phyloP scores from a whole-genome alignment of 305 asterid species.

The Salvia sclarea region DNA sequence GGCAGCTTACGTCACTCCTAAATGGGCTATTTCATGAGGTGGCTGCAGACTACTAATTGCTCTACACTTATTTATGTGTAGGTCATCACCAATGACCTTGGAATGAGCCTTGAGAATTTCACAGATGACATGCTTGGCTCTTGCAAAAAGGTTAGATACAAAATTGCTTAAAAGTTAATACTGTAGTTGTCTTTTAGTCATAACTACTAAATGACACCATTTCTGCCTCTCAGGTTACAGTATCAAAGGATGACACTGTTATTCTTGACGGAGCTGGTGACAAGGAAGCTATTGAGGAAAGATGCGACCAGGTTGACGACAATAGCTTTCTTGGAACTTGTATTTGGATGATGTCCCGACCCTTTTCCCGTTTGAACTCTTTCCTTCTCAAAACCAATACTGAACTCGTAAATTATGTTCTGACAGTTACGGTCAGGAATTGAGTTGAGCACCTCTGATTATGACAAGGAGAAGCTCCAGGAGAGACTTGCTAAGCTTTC shows the following conservation, averaged over 20 bases:
- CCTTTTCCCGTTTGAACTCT: background rate
- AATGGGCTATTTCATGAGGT: background rate
- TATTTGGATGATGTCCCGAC: background rate
- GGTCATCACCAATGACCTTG: constrained; percentile 14
- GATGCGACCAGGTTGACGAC: constrained; percentile 75
- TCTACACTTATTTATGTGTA: constrained; percentile 2
- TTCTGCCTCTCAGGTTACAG: constrained; percentile 45
- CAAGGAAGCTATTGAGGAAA: constrained; percentile 66
- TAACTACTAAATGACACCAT: background rate
- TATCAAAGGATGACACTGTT: constrained; percentile 25
- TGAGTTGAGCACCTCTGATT: constrained; percentile 62
- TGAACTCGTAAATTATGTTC: constrained; percentile 2
- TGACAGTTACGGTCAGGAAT: constrained; percentile 69
- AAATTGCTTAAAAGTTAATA: no score
- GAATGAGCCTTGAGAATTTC: constrained; percentile 11
- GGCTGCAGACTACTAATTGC: background rate
- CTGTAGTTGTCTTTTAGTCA: constrained; percentile 2
- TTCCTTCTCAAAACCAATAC: background rate
- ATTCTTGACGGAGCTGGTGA: constrained; percentile 24
- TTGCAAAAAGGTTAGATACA: constrained; percentile 27
- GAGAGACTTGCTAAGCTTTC: constrained; percentile 66
- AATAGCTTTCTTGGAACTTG: background rate
- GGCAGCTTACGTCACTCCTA: background rate
- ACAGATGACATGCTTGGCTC: constrained; percentile 27
- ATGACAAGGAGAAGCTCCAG: constrained; percentile 58